Base-by-base conservation (phyloP, 805 yeast genomes). In the Torulaspora gathmanii region DNA sequence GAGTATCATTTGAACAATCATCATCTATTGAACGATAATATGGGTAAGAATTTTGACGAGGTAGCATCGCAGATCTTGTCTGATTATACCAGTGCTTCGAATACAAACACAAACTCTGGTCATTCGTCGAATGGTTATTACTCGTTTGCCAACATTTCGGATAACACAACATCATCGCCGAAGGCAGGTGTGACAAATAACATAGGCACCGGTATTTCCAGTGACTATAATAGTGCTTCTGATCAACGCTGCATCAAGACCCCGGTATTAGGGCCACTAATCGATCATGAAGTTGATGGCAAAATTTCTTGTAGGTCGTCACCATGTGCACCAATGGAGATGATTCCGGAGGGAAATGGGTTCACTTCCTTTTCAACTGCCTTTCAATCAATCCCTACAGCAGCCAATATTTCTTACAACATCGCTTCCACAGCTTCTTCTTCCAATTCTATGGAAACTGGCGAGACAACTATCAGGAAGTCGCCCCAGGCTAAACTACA, bases 121-220 rank as follows among this genome's bases (percentile, higher is more conserved):
- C 46, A 53, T 28, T 56, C 64, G 3, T 61, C 65, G 6, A 63
- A 58, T 47, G 66, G 61, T 5, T 60, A 57, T 31, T 65, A 65
- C 40, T 64, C 67, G 2, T 65, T 65, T 54, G 70, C 70, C 9
- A 65, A 65, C 35, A 65, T 65, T 22, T 64, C 70, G 13, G 70
- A 65, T 34, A 65, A 65, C 37, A 65, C 68, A 13, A 64, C 69
- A 1, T 48, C 63, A 11, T 54, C 59, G 34, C 39, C 51, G 12
- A 40, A 26, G 13, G 36, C 34, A 4, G 33, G 38, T 35, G 33
- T 33, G 31, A 31, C 33, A 11, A 11, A 23, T 13, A 33, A 40
- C 13, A 28, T 28, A 26, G 33, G 19, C 3, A 25, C 42, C 9
- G 28, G 6, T 28, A 25, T 20, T 12, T 44, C 46, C 13, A 33